Percentiles rank a stretch among this genome's conserved stretches.
phyloP scores from a whole-genome alignment of 2,329 filamentous ascomycete species.

The Microsporum audouinii region DNA sequence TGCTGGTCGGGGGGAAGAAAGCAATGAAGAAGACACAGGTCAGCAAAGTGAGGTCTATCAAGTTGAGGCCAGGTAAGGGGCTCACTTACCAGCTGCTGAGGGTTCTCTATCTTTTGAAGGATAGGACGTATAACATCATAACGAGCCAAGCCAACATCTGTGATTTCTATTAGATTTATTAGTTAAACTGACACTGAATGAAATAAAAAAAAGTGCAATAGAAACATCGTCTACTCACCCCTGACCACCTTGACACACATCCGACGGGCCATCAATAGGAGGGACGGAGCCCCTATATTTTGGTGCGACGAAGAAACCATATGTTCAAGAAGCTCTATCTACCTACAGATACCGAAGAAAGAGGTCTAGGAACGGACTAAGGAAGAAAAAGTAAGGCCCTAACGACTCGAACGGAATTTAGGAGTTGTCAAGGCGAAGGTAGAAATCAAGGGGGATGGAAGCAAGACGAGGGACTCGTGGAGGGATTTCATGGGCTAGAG shows the following conservation, averaged over 20 bases:
- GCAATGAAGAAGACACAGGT: neutral
- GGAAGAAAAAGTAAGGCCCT: neutral
- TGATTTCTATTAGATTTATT: conserved; percentile 38
- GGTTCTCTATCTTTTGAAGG: conserved; percentile 58
- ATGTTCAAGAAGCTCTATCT: neutral
- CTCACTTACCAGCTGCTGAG: conserved; percentile 55
- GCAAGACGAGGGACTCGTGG: neutral
- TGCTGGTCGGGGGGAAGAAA: conserved; percentile 23
- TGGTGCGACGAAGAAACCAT: neutral
- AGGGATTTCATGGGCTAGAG: neutral
- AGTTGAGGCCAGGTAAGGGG: conserved; percentile 1
- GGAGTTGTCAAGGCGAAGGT: neutral
- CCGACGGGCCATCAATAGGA: conserved; percentile 26
- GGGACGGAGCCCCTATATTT: conserved; percentile 27
- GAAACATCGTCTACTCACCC: conserved; percentile 18
- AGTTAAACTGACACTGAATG: neutral
- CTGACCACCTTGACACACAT: conserved; percentile 29
- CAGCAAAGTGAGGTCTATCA: neutral
- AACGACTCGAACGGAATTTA: neutral
- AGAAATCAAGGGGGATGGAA: neutral
- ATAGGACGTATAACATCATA: conserved; percentile 56
- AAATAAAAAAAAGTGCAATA: neutral
- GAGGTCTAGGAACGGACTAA: neutral
- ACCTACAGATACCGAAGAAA: neutral
- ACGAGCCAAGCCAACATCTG: conserved; percentile 59